A percentile compares a stretch with the other conserved stretches of the same genome.
phyloP scores from a whole-genome alignment of 2,329 filamentous ascomycete species.

The Raffaelea ambrosiae region DNA sequence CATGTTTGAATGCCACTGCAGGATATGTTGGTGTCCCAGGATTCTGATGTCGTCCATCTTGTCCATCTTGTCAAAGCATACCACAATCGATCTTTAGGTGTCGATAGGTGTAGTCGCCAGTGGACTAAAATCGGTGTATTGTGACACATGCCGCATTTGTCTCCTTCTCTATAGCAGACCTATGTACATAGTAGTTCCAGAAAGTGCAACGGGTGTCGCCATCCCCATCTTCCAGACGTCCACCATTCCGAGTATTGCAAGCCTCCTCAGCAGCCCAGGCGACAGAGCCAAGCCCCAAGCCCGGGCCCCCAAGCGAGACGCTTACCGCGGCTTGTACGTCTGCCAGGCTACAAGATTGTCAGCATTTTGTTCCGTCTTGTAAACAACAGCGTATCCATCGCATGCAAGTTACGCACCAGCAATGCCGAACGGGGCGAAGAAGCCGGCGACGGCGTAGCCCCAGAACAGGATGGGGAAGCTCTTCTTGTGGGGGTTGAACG shows the following conservation, averaged over 20 bases:
- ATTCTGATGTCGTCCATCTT: no score
- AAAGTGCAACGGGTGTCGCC: no score
- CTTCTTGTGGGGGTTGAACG: conserved; percentile 91
- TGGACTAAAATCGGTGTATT: no score
- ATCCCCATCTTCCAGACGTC: no score
- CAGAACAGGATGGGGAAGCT: conserved; percentile 81
- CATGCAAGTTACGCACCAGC: conserved; percentile 39
- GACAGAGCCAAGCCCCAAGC: neutral
- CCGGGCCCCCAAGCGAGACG: neutral
- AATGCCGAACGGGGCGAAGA: conserved; percentile 56
- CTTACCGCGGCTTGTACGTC: conserved; percentile 38
- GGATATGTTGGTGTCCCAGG: no score
- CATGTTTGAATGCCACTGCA: no score
- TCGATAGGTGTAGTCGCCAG: no score
- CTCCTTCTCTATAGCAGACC: conserved; percentile 3
- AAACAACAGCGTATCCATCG: conserved; percentile 12
- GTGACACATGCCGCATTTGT: neutral
- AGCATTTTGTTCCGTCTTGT: neutral
- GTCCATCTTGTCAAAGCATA: no score
- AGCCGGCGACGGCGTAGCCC: conserved; percentile 53
- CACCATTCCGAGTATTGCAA: conserved; percentile 2
- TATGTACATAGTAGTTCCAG: conserved; percentile 10
- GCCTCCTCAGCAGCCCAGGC: neutral
- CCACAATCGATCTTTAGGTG: no score
- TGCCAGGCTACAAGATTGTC: conserved; percentile 36